These are phyloP conservation scores for Tuber magnatum DNA, from an alignment of 495 filamentous ascomycete genomes.

Conservation along the genomic window DNA sequence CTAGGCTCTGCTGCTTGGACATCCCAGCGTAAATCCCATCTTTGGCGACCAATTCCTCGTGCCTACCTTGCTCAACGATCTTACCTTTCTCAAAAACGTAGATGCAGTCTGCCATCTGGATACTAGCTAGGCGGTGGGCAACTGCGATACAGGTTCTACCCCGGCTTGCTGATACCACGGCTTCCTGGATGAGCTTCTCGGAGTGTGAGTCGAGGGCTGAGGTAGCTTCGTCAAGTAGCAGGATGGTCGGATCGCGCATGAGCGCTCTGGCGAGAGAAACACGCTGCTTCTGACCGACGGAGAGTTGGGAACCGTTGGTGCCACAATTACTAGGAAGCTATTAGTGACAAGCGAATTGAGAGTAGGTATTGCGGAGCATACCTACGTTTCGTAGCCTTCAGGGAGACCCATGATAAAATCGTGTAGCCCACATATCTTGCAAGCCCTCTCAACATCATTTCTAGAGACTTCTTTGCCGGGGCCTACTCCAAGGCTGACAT, in stretches of 20 bases:
- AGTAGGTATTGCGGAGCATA: constrained; percentile 3
- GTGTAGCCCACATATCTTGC: constrained; percentile 40
- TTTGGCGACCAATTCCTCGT: constrained; percentile 25
- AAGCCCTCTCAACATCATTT: constrained; percentile 46
- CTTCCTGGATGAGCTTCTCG: constrained; percentile 36
- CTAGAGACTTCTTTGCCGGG: constrained; percentile 31
- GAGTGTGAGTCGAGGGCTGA: constrained; percentile 48
- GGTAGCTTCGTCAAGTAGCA: constrained; percentile 74
- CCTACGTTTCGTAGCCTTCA: constrained; percentile 44
- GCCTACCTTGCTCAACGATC: constrained; percentile 28
- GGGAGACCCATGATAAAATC: constrained; percentile 45
- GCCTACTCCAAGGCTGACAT: constrained; percentile 46
- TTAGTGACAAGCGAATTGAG: constrained; percentile 41
- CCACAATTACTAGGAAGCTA: constrained; percentile 48
- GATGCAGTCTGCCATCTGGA: constrained; percentile 34
- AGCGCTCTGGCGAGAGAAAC: constrained; percentile 58
- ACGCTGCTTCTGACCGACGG: constrained; percentile 59
- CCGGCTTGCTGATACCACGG: constrained; percentile 27
- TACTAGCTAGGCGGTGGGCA: constrained; percentile 34
- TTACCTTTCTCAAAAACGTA: constrained; percentile 35
- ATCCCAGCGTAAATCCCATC: constrained; percentile 32
- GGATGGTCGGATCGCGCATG: constrained; percentile 59
- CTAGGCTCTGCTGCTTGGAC: constrained; percentile 24
- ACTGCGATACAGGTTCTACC: constrained; percentile 37
- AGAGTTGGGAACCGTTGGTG: constrained; percentile 52